Base-by-base conservation (phyloP, 768 basidiomycete species). In the Butyriboletus loyo region DNA sequence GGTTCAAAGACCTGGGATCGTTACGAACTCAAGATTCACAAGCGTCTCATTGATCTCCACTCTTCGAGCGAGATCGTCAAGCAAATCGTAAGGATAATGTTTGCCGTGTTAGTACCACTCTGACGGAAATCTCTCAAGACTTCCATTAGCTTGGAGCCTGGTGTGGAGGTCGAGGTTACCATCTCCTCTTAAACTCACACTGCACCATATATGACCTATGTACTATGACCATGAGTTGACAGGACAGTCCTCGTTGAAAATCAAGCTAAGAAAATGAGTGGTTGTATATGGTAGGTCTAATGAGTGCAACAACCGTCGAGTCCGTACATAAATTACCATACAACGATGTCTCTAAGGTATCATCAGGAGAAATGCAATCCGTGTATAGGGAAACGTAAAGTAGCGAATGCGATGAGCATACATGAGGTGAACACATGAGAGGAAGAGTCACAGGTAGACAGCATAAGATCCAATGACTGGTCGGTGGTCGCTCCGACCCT, bases 1-100 rank as follows among this genome's bases (percentile, higher is more conserved):
- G 97, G 97, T 81, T 98, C 97, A 64, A 99, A 99, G 87, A 99
- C 97, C 70, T 99, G 97, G 97, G 97, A 99, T 77, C 86, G 92
- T 66, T 98, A 94, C 77, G 96, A 99, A 77, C 87, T 99, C 77
- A 95, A 95, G 81, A 81, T 99, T 57, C 96, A 99, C 87, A 99
- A 99, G 80, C 91, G 97, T 67, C 82, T 99, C 72, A 98, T 99
- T 68, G 97, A 99, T 80, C 80, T 99, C 63, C 92, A 96, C 81
- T 95, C 97, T 46, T 96, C 95, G 57, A 91, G 91, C 72, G 97
- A 98, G 77, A 89, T 98, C 62, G 97, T 99, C 78, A 99, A 98
- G 84, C 96, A 98, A 77, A 99, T 99, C 68, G 96, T 98, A 63
- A 68, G 92, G 78, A 22, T 42, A 17, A n/a, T 15, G 10, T 49